Evolutionary conservation across 2,329 filamentous ascomycete species (phyloP).

Genomic region (Pseudocercospora crystallina): DNA sequence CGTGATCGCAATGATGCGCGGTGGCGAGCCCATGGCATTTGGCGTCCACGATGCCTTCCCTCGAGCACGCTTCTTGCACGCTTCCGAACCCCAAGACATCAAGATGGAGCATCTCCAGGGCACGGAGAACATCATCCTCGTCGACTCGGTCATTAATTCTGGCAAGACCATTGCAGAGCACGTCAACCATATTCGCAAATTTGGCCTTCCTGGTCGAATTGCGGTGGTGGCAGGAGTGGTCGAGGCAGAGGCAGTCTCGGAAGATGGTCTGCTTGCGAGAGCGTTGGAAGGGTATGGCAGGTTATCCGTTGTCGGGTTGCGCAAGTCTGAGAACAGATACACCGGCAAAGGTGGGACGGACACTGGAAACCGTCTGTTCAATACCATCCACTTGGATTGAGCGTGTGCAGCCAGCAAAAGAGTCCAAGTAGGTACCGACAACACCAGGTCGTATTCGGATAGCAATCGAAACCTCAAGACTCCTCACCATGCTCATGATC

Average conservation of each 20-base stretch:
- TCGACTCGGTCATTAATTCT: slow-evolving; percentile 63
- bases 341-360: slow-evolving; percentile 55
- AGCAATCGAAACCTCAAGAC: too few species aligned
- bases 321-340: slow-evolving; percentile 58
- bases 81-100: slow-evolving; percentile 44
- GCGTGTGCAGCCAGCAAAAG: too few species aligned
- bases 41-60: slow-evolving; percentile 58
- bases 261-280: slow-evolving; percentile 23
- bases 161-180: slow-evolving; percentile 54
- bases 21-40: slow-evolving; percentile 61
- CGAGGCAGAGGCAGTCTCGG: slow-evolving; percentile 40
- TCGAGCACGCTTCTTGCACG: slow-evolving; percentile 54
- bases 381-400: slow-evolving; percentile 52
- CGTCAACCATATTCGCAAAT: slow-evolving; percentile 46
- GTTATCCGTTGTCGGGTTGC: slow-evolving; percentile 52
- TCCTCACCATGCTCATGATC: too few species aligned
- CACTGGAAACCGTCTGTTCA: slow-evolving; percentile 61
- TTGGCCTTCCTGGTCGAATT: slow-evolving; percentile 46
- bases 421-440: too few species aligned
- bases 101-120: slow-evolving; percentile 42
- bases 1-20: slow-evolving; percentile 64
- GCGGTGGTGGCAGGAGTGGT: slow-evolving; percentile 58
- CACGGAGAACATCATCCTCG: slow-evolving; percentile 50
- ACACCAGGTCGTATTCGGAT: too few species aligned
- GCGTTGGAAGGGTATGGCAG: slow-evolving; percentile 23